Percentiles rank a stretch among this genome's conserved stretches.
Conservation (phyloP, 1,139 yeast genomes). For the Martiniozyma asiatica region DNA sequence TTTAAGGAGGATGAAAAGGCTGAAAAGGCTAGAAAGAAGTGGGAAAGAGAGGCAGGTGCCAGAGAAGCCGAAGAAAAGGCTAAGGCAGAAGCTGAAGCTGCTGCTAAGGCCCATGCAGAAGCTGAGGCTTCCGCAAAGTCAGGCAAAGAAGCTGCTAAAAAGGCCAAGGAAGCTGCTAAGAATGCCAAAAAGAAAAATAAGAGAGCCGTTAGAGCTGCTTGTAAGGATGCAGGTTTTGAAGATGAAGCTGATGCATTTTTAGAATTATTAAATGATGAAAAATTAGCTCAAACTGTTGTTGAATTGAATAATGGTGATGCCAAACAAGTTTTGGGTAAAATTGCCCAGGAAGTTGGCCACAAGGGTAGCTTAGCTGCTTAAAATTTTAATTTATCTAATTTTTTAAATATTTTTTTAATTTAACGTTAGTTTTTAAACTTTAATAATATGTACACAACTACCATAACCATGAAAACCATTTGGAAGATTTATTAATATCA, state of each 20-base stretch:
- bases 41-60: slow-evolving; percentile 97
- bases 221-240: slow-evolving; percentile 74
- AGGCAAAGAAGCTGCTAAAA: slow-evolving; percentile 62
- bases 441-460: too few species aligned
- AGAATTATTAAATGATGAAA: too few species aligned
- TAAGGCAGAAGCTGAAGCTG: slow-evolving; percentile 70
- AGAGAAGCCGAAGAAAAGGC: slow-evolving; percentile 93
- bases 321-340: slow-evolving; percentile 30
- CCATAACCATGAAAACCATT: too few species aligned
- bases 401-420: too few species aligned
- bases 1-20: slow-evolving; percentile 92
- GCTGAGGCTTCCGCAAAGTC: slow-evolving; percentile 55
- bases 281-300: too few species aligned
- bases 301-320: too few species aligned
- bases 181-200: slow-evolving; percentile 95
- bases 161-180: slow-evolving; percentile 95
- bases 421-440: too few species aligned
- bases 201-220: slow-evolving; percentile 77
- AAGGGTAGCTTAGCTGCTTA: too few species aligned
- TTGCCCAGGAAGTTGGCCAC: slow-evolving; percentile 31
- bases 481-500: too few species aligned
- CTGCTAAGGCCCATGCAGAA: slow-evolving; percentile 66
- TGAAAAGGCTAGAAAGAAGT: slow-evolving; percentile 88
- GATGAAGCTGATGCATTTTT: too few species aligned
- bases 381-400: too few species aligned